A percentile compares a stretch with the other conserved stretches of the same genome.
These are phyloP conservation scores for Tylopilus felleus DNA, from an alignment of 768 basidiomycete species.

Conservation along the genomic window DNA sequence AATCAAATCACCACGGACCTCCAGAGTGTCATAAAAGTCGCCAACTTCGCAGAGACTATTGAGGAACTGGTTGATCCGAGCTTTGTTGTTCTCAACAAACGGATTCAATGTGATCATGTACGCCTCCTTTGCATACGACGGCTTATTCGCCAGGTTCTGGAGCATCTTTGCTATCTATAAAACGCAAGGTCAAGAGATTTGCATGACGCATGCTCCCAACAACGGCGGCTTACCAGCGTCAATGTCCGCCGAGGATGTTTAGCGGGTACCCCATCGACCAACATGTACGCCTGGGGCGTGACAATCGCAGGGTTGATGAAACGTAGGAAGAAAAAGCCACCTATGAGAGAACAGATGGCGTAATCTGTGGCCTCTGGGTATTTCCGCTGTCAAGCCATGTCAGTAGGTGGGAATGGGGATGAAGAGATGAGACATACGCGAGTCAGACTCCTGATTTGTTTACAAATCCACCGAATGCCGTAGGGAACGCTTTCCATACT, in stretches of 20 bases:
- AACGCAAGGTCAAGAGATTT: conserved; percentile 3
- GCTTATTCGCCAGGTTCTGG: conserved; percentile 98
- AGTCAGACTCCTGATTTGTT: conserved; percentile 96
- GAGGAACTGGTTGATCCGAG: conserved; percentile 94
- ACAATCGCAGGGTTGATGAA: conserved; percentile 99
- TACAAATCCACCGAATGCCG: conserved; percentile 99
- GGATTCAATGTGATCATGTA: conserved; percentile 99
- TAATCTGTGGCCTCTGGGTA: conserved; percentile 99
- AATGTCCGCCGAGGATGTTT: conserved; percentile 96
- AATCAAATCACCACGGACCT: conserved; percentile 50
- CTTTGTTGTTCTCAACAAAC: conserved; percentile 98
- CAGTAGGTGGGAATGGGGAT: conserved; percentile 2
- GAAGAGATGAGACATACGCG: conserved; percentile 51
- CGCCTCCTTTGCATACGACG: conserved; percentile 93
- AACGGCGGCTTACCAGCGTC: conserved; percentile 62
- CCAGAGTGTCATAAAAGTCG: conserved; percentile 97
- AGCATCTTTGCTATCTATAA: conserved; percentile 97
- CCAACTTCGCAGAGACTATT: conserved; percentile 98
- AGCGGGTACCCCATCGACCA: conserved; percentile 95
- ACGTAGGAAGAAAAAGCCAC: conserved; percentile 99
- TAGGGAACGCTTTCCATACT: conserved; percentile 98
- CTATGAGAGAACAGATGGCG: conserved; percentile 97
- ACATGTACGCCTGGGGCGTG: conserved; percentile 99
- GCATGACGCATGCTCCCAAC: neutral
- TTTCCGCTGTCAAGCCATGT: conserved; percentile 64